These are phyloP conservation scores for Primulina tabacum DNA, from an alignment of 257 asterid species.

Conservation along the genomic window DNA sequence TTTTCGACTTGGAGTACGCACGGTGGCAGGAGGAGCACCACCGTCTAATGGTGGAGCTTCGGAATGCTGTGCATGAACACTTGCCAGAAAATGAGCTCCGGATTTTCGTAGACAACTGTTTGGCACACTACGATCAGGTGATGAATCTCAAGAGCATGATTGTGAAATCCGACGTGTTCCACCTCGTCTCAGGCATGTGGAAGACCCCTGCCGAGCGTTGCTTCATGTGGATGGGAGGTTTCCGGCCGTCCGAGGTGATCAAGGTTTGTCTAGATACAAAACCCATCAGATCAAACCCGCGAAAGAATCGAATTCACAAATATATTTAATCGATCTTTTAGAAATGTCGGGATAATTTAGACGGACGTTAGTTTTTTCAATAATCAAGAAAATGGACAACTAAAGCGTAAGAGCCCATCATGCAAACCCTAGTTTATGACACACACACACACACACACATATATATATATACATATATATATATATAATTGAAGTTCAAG, in stretches of 20 bases:
- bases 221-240: slow-evolving; percentile 88
- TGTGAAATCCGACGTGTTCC: slow-evolving; percentile 60
- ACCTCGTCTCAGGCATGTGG: slow-evolving; percentile 81
- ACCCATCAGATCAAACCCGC: not conserved
- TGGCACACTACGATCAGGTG: slow-evolving; percentile 61
- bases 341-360: not conserved
- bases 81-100: slow-evolving; percentile 69
- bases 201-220: slow-evolving; percentile 90
- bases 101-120: slow-evolving; percentile 47
- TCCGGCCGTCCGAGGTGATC: slow-evolving; percentile 81
- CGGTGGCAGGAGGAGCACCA: slow-evolving; percentile 89
- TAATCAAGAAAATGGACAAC: not conserved
- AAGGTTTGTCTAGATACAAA: slow-evolving; percentile 43
- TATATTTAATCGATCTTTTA: too few species aligned
- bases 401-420: not conserved
- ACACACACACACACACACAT: too few species aligned
- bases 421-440: not conserved
- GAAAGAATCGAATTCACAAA: not conserved
- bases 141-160: slow-evolving; percentile 56
- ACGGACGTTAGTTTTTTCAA: too few species aligned
- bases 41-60: slow-evolving; percentile 63
- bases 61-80: slow-evolving; percentile 59
- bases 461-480: too few species aligned
- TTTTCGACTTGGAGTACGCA: slow-evolving; percentile 72
- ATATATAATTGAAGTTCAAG: too few species aligned